Evolutionary conservation across 169 alveolate species (phyloP).

Genomic region (Hepatocystis sp.): DNA sequence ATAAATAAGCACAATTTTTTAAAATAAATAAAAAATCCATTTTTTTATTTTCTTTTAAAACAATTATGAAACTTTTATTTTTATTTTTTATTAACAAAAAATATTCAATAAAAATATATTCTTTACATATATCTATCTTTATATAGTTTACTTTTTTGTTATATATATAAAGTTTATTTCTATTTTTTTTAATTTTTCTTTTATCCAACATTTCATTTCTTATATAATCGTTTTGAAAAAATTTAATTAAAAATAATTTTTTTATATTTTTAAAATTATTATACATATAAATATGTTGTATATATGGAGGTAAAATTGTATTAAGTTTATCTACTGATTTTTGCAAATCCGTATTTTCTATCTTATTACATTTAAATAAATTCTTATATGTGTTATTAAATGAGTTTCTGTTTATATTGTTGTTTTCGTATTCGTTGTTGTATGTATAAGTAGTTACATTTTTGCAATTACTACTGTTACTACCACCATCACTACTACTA

Average conservation of each 20-base stretch:
- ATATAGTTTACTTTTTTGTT: slow-evolving; percentile 4
- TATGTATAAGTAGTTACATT: too few relatives aligned
- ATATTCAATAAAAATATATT: slow-evolving; percentile 19
- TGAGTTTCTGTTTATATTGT: not conserved
- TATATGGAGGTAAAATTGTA: slow-evolving; percentile 16
- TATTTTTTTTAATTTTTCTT: not conserved
- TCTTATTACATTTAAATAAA: not conserved
- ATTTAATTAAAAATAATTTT: slow-evolving; percentile 24
- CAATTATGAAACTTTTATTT: slow-evolving; percentile 8
- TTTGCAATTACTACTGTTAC: too few relatives aligned
- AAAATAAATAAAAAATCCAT: slow-evolving; percentile 16
- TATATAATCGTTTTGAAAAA: not conserved
- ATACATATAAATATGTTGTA: slow-evolving; percentile 35
- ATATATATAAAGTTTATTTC: not conserved
- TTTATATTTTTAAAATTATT: slow-evolving; percentile 1
- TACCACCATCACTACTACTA: too few relatives aligned
- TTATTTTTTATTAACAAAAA: not conserved
- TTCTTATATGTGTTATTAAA: not conserved
- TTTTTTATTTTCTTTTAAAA: slow-evolving; percentile 16
- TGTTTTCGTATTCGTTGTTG: not conserved
- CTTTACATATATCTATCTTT: slow-evolving; percentile 7
- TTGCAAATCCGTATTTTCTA: slow-evolving; percentile 11
- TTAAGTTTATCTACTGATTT: slow-evolving; percentile 9
- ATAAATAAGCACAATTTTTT: slow-evolving; percentile 33
- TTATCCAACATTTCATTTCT: not conserved